Evolutionary conservation across 1,284 basidiomycete species (phyloP), one percentile per base, ranked within the genome.

Genomic region (Ganoderma meredithae): DNA sequence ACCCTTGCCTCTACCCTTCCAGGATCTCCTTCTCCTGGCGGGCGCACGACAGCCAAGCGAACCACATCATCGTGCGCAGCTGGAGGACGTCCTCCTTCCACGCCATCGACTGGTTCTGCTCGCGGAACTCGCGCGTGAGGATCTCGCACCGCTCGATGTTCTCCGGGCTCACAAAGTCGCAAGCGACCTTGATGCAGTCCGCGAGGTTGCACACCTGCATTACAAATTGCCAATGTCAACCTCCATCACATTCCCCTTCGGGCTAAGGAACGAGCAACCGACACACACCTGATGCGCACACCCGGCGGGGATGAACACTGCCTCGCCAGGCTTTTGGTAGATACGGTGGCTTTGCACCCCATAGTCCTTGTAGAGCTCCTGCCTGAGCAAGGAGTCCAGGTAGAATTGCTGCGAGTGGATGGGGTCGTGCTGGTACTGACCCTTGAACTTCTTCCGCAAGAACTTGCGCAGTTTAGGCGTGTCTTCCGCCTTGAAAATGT

Each of bases 1-100:
- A 53, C 64, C 43, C 56, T 49, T 55, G 44, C 33, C 31, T 15
- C 25, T 52, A 49, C 15, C 33, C 62, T 15, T 79, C 79, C 77
- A 70, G 33, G 27, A 80, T 77, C 71, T 84, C 82, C 73, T 82
- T 83, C 72, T 86, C 85, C 72, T 86, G 84, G 56, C 82, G 81
- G 67, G 78, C 76, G 70, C 91, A 93, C 44, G 90, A 91, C 71
- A 92, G 79, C 94, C 94, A 95, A 44, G 92, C 92, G 77, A 91
- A 96, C 95, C 95, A 97, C 88, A 97, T 92, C 87, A 96, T 96
- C 66, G 91, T 93, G 74, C 93, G 87, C 73, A 98, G 84, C 81
- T 97, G 95, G 72, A 98, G 83, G 3, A 97, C 94, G 76, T 98
- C 96, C 77, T 97, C 94, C 81, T 97, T 97, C 96, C 96, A 98